These are phyloP conservation scores for Neobulgaria alba DNA, from an alignment of 2,329 filamentous ascomycete species.

Conservation along the genomic window DNA sequence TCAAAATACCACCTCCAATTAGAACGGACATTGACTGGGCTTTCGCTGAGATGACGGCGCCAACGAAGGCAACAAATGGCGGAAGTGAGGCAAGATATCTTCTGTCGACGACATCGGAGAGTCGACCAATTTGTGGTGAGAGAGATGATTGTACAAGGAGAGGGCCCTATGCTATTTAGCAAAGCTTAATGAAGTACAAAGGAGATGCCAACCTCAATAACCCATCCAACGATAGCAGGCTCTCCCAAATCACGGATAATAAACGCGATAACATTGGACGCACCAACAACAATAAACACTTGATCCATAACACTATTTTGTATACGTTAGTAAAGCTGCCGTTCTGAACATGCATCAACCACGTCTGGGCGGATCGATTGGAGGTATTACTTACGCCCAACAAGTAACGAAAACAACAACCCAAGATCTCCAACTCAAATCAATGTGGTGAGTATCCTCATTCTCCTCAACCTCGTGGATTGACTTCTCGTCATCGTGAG, in stretches of 20 bases:
- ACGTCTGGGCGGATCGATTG: no score
- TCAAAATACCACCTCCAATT: conserved; percentile 47
- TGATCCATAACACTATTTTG: conserved; percentile 40
- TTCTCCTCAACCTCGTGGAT: not conserved
- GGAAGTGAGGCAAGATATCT: conserved; percentile 45
- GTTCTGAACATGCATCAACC: no score
- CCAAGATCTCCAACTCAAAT: conserved; percentile 48
- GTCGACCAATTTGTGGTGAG: conserved; percentile 46
- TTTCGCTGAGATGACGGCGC: conserved; percentile 45
- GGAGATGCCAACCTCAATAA: conserved; percentile 38
- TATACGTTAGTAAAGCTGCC: no score
- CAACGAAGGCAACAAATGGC: conserved; percentile 44
- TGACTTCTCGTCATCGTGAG: not conserved
- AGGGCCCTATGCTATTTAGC: conserved; percentile 35
- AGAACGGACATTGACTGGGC: conserved; percentile 46
- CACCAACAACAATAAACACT: conserved; percentile 46
- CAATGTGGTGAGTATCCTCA: conserved; percentile 32
- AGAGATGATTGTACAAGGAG: conserved; percentile 49
- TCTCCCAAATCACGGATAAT: conserved; percentile 46
- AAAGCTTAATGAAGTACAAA: conserved; percentile 1
- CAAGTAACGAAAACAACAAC: conserved; percentile 40
- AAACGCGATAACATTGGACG: conserved; percentile 47
- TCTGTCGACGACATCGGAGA: conserved; percentile 48
- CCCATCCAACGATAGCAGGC: conserved; percentile 43
- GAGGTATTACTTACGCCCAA: conserved; percentile 33